These are phyloP conservation scores for Luvunga scandens DNA, from an alignment of 345 rosid species.

Conservation along the genomic window DNA sequence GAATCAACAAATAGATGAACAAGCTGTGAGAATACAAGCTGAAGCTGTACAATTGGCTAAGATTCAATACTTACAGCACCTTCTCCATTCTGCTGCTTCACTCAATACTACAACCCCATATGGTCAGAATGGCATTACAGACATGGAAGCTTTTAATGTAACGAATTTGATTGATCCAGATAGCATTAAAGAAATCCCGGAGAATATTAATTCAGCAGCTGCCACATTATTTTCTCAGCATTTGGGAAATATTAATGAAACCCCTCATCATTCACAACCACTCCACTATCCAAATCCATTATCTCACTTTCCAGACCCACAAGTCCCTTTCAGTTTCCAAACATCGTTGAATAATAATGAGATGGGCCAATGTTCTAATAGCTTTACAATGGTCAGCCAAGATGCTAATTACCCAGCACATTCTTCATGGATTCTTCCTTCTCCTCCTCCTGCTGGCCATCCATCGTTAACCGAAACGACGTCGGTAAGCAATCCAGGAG, in stretches of 20 bases:
- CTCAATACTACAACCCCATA: neutral
- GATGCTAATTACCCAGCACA: slow-evolving; percentile 20
- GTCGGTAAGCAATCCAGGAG: slow-evolving; percentile 36
- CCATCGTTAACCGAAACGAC: slow-evolving; percentile 27
- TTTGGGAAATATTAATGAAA: slow-evolving; percentile 18
- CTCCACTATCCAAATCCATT: slow-evolving; percentile 41
- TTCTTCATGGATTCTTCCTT: slow-evolving; percentile 31
- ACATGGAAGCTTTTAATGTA: slow-evolving; percentile 34
- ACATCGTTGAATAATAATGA: slow-evolving; percentile 35
- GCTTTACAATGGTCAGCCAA: slow-evolving; percentile 25
- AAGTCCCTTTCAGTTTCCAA: slow-evolving; percentile 54
- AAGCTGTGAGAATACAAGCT: slow-evolving; percentile 49
- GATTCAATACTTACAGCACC: slow-evolving; percentile 43
- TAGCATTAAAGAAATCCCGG: slow-evolving; percentile 12
- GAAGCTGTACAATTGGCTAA: slow-evolving; percentile 50
- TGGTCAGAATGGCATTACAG: slow-evolving; percentile 31
- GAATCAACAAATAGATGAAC: slow-evolving; percentile 38
- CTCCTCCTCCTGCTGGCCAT: slow-evolving; percentile 23
- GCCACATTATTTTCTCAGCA: slow-evolving; percentile 17
- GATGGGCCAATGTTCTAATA: slow-evolving; percentile 22
- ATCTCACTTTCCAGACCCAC: slow-evolving; percentile 42
- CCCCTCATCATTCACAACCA: slow-evolving; percentile 32
- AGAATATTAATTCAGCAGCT: neutral
- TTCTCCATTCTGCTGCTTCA: slow-evolving; percentile 41
- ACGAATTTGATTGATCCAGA: slow-evolving; percentile 14